phyloP scores from a whole-genome alignment of 192 early-diverging fungal species.

The Chytriomyces hyalinus region DNA sequence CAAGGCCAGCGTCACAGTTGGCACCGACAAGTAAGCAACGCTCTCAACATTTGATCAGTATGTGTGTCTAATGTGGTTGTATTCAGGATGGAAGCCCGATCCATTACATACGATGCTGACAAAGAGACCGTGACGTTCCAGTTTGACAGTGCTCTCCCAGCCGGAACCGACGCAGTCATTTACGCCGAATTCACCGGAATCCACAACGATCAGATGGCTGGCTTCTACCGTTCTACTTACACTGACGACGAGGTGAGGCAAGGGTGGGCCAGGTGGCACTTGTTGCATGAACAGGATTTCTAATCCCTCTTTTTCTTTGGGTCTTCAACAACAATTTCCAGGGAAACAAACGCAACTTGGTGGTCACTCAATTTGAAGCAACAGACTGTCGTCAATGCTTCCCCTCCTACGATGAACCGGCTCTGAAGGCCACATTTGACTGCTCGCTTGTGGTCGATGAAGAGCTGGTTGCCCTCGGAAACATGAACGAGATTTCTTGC shows the following conservation, averaged over 20 bases:
- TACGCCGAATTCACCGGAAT: slow-evolving; percentile 55
- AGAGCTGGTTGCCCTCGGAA: slow-evolving; percentile 83
- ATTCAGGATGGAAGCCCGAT: slow-evolving; percentile 49
- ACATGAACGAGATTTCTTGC: slow-evolving; percentile 80
- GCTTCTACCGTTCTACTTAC: slow-evolving; percentile 90
- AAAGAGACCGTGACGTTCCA: slow-evolving; percentile 54
- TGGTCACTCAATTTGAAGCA: slow-evolving; percentile 94
- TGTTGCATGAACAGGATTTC: neutral
- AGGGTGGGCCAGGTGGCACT: slow-evolving; percentile 33
- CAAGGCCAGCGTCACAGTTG: slow-evolving; percentile 5
- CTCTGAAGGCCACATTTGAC: slow-evolving; percentile 93
- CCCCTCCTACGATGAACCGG: slow-evolving; percentile 98
- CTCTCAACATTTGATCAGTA: neutral
- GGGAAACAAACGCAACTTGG: slow-evolving; percentile 63
- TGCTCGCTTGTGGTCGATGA: slow-evolving; percentile 80
- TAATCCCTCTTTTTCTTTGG: neutral
- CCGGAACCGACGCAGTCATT: slow-evolving; percentile 51
- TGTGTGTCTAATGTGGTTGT: neutral
- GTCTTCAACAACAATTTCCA: slow-evolving; percentile 12
- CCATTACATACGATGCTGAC: slow-evolving; percentile 48
- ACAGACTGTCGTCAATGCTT: slow-evolving; percentile 89
- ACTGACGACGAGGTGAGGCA: slow-evolving; percentile 51
- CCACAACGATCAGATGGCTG: slow-evolving; percentile 83
- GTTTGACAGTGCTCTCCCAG: slow-evolving; percentile 52
- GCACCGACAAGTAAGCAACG: neutral